These are phyloP conservation scores for Hypoxylon sp. DNA, from an alignment of 2,329 filamentous ascomycete genomes.

Conservation along the genomic window DNA sequence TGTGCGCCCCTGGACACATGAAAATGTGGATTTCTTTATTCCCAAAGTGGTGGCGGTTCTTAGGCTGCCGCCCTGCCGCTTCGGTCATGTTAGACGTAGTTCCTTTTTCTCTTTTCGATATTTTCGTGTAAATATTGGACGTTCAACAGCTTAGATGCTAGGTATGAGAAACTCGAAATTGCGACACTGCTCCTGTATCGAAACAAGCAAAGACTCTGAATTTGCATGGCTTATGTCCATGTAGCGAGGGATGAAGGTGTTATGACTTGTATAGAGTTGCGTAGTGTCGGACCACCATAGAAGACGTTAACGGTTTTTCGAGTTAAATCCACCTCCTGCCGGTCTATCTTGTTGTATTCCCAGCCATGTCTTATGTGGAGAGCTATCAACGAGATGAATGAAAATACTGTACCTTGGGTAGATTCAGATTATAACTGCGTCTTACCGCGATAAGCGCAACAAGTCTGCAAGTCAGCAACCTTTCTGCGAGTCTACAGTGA, in stretches of 20 bases:
- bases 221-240: neutral
- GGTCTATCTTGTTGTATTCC: too few species aligned
- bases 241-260: neutral
- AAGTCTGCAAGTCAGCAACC: neutral
- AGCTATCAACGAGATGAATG: neutral
- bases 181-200: neutral
- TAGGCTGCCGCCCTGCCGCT: neutral
- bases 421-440: neutral
- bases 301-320: neutral
- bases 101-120: neutral
- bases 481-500: neutral
- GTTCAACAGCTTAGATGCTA: neutral
- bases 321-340: too few species aligned
- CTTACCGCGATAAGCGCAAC: constrained; percentile 11
- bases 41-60: neutral
- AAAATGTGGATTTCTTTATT: neutral
- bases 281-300: too few species aligned
- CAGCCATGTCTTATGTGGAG: too few species aligned
- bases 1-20: neutral
- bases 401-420: neutral
- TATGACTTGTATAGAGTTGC: neutral
- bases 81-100: neutral
- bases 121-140: neutral
- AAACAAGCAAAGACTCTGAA: neutral
- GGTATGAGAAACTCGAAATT: neutral